Base-by-base conservation (phyloP, 257 asterid species). In the Jacaranda copaia region DNA sequence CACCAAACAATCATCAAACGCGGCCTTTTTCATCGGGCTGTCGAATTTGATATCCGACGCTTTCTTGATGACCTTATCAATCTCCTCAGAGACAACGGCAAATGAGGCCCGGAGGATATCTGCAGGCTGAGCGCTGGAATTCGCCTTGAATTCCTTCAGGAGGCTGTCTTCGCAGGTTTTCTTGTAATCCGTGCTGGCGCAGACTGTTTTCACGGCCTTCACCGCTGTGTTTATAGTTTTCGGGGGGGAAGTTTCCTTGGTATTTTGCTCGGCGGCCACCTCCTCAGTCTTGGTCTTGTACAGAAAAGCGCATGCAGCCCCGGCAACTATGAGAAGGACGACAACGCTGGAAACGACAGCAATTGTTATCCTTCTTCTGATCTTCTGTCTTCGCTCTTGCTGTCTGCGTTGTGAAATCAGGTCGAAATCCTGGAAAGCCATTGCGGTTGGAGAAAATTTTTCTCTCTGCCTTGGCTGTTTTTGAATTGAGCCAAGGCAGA, bases 401-500 rank as follows among this genome's bases (percentile, higher is more conserved):
- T 86, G 79, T 4, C 96, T 56, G 65, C 98, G 97, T 67, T 90
- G 92, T 0, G 91, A 79, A 51, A 96, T 91, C 42, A 85, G 88
- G 86, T 96, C 99, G 81, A 96, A 93, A 84, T 96, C 99, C 80
- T 93, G 98, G 82, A 96, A 93, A 5, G 99, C 97, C 99, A 91
- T 93, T 80, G 56, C 1, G 9, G 40, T 2, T 51, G 48, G 79
- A 59, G 80, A 65, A 73, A 4, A 14, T 53, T 0, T 49, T 71
- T 19, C 39, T 40, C 81, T 74, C 97, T 88, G 88, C 92, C 88
- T 88, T 82, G 87, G 53, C 6, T 80, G 82, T 64, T 78, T 75
- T 77, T 83, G 83, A 80, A 64, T 72, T 76, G 63, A 87, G 85
- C 96, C 96, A 90, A 92, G 97, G 97, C 96, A 89, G 98, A 73